phyloP scores from a whole-genome alignment of 441 rosid species.

The Pelargonium cotyledonis region DNA sequence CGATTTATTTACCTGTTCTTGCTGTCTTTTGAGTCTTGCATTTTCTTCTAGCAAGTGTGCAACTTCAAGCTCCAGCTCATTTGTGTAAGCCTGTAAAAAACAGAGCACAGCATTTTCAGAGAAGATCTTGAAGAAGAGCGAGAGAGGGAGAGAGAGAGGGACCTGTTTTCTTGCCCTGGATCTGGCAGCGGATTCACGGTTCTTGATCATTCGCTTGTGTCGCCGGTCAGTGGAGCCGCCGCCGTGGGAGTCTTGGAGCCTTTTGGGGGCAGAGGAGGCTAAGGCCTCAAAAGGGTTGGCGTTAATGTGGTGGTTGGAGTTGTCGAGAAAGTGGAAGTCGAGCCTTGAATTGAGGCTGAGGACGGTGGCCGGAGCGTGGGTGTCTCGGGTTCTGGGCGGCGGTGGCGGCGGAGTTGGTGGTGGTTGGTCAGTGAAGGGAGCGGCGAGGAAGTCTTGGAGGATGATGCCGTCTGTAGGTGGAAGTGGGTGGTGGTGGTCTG shows the following conservation, averaged over 20 bases:
- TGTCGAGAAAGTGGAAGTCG: background rate
- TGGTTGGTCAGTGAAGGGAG: background rate
- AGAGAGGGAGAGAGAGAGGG: no score
- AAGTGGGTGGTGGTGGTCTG: background rate
- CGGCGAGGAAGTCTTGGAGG: conserved; percentile 5
- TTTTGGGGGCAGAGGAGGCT: background rate
- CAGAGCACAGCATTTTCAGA: no score
- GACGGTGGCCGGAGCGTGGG: background rate
- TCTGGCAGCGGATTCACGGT: background rate
- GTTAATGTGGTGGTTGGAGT: background rate
- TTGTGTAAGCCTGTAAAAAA: conserved; percentile 40
- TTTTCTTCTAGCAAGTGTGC: conserved; percentile 33
- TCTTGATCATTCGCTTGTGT: background rate
- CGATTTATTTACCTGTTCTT: conserved; percentile 27
- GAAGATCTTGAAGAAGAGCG: no score
- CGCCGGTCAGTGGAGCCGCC: background rate
- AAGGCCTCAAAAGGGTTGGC: background rate
- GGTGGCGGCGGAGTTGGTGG: background rate
- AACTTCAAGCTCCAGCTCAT: conserved; percentile 32
- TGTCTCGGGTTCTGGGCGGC: background rate
- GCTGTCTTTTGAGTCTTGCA: conserved; percentile 39
- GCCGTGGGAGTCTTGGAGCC: background rate
- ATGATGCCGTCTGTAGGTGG: background rate
- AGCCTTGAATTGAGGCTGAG: background rate
- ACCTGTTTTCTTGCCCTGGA: background rate